Evolutionary conservation across 768 basidiomycete genomes (phyloP).

Genomic region (Phanerodontia chrysosporium): DNA sequence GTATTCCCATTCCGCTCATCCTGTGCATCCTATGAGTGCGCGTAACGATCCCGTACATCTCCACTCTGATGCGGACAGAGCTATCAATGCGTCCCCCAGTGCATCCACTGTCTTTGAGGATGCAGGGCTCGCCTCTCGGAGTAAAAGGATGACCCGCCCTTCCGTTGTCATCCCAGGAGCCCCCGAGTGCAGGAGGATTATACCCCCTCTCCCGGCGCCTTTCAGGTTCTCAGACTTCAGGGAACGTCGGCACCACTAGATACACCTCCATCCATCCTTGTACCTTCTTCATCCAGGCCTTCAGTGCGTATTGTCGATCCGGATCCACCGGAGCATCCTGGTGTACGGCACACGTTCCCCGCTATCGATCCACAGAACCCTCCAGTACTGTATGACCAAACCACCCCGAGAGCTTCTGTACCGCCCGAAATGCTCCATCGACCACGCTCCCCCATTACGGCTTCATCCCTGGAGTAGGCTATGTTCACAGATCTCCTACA

Average conservation of each 20-base stretch:
- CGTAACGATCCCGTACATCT: background rate
- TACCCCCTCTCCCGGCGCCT: slow-evolving; percentile 2
- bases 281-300: background rate
- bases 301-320: background rate
- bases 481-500: slow-evolving; percentile 1
- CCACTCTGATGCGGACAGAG: background rate
- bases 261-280: background rate
- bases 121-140: background rate
- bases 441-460: slow-evolving; percentile 6
- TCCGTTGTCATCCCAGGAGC: slow-evolving; percentile 8
- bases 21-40: background rate
- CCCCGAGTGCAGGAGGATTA: slow-evolving; percentile 3
- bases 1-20: background rate
- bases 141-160: background rate
- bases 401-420: background rate
- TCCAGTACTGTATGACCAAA: background rate
- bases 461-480: slow-evolving; percentile 10
- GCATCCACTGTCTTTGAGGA: background rate
- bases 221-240: background rate
- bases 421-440: background rate
- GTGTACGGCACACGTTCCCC: background rate
- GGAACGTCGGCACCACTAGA: background rate
- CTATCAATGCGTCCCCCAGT: background rate
- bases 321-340: background rate
- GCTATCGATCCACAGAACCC: background rate